phyloP scores from a whole-genome alignment of 192 early-diverging fungal species.

The Diversispora epigaea region DNA sequence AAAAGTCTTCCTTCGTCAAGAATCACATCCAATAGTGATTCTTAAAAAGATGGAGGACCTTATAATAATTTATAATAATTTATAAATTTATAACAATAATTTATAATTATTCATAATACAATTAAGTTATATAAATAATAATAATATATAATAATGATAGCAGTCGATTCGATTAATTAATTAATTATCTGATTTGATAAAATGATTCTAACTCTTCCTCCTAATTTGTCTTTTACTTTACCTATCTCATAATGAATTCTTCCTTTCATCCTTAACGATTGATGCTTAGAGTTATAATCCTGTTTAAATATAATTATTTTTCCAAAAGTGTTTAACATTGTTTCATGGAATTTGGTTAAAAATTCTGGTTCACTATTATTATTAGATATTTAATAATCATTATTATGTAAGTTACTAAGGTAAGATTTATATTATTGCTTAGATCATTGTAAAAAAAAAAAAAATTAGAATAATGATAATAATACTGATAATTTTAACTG shows the following conservation, averaged over 20 bases:
- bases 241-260: slow-evolving; percentile 44
- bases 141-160: too few species aligned
- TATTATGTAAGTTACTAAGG: too few species aligned
- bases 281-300: slow-evolving; percentile 35
- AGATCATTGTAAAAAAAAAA: not conserved
- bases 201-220: slow-evolving; percentile 41
- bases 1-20: too few species aligned
- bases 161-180: too few species aligned
- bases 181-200: slow-evolving; percentile 34
- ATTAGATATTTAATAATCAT: too few species aligned
- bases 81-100: too few species aligned
- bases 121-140: too few species aligned
- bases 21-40: too few species aligned
- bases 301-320: slow-evolving; percentile 41
- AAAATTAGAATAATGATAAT: not conserved
- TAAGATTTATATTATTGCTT: too few species aligned
- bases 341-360: slow-evolving; percentile 33
- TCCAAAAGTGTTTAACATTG: slow-evolving; percentile 38
- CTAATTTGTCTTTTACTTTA: slow-evolving; percentile 45
- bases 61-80: too few species aligned
- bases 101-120: too few species aligned
- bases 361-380: slow-evolving; percentile 35
- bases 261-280: slow-evolving; percentile 36
- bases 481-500: not conserved
- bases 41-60: too few species aligned